Conservation (phyloP, 352 stramenopile species). For the Phytophthora lateralis region DNA sequence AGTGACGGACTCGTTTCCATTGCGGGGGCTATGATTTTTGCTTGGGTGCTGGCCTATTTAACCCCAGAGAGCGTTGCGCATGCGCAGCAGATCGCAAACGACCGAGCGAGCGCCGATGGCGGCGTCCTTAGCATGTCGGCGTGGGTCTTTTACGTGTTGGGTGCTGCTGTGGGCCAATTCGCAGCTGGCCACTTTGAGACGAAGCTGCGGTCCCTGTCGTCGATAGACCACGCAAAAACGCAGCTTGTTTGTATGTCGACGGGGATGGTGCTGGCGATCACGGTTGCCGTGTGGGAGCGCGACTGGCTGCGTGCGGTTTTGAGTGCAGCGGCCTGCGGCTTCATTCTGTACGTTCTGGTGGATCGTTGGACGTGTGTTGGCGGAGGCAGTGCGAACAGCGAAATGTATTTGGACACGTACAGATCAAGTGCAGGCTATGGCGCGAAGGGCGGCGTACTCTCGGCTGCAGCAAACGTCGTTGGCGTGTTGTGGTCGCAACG, state of each 20-base stretch:
- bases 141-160: slow-evolving; percentile 32
- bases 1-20: slow-evolving; percentile 42
- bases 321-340: slow-evolving; percentile 40
- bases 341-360: slow-evolving; percentile 62
- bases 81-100: slow-evolving; percentile 40
- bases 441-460: background rate
- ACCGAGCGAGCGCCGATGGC: slow-evolving; percentile 27
- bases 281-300: slow-evolving; percentile 45
- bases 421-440: slow-evolving; percentile 13
- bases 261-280: slow-evolving; percentile 46
- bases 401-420: slow-evolving; percentile 54
- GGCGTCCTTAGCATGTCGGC: slow-evolving; percentile 22
- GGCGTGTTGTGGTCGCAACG: slow-evolving; percentile 55
- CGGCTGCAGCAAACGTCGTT: slow-evolving; percentile 31
- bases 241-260: slow-evolving; percentile 48
- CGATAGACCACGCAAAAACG: slow-evolving; percentile 32
- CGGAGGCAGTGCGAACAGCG: slow-evolving; percentile 13
- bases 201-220: slow-evolving; percentile 24
- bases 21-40: slow-evolving; percentile 35
- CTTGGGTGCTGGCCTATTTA: slow-evolving; percentile 36
- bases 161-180: slow-evolving; percentile 22
- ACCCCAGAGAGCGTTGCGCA: slow-evolving; percentile 33
- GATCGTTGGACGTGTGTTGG: slow-evolving; percentile 29
- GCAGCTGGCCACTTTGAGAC: slow-evolving; percentile 16
- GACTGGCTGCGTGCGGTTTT: slow-evolving; percentile 58